phyloP scores from a whole-genome alignment of 1,139 yeast genomes.

The Komagataea norvegica region DNA sequence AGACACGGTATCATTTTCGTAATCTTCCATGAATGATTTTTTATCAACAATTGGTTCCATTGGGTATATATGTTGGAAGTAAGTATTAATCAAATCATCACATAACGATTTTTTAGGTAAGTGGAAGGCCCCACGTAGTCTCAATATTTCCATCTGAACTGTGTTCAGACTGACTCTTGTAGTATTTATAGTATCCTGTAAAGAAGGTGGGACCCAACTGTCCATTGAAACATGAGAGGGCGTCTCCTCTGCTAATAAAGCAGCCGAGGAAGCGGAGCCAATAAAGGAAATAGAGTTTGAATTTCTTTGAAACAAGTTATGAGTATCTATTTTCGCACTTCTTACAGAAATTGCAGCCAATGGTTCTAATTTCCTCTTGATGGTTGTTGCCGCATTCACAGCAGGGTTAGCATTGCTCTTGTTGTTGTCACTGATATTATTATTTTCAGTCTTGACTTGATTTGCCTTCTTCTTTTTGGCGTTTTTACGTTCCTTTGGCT shows the following conservation, averaged over 20 bases:
- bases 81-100: conserved; percentile 56
- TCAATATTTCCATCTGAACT: conserved; percentile 63
- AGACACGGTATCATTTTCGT: conserved; percentile 64
- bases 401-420: neutral
- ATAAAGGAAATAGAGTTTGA: conserved; percentile 19
- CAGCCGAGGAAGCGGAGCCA: conserved; percentile 28
- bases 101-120: conserved; percentile 61
- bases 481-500: conserved; percentile 38
- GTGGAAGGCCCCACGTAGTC: conserved; percentile 66
- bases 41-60: conserved; percentile 68
- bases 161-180: conserved; percentile 38
- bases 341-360: conserved; percentile 26
- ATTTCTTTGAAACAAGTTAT: conserved; percentile 16
- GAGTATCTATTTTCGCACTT: conserved; percentile 24
- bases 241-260: conserved; percentile 28
- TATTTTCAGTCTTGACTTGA: neutral
- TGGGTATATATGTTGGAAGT: conserved; percentile 66
- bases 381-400: conserved; percentile 4
- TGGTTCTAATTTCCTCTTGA: conserved; percentile 20
- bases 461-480: conserved; percentile 21
- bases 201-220: conserved; percentile 28
- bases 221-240: conserved; percentile 31
- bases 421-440: neutral
- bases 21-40: conserved; percentile 53
- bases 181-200: conserved; percentile 30